phyloP scores from a whole-genome alignment of 2,329 filamentous ascomycete species.

The Paracorniculantispora psalliotae region DNA sequence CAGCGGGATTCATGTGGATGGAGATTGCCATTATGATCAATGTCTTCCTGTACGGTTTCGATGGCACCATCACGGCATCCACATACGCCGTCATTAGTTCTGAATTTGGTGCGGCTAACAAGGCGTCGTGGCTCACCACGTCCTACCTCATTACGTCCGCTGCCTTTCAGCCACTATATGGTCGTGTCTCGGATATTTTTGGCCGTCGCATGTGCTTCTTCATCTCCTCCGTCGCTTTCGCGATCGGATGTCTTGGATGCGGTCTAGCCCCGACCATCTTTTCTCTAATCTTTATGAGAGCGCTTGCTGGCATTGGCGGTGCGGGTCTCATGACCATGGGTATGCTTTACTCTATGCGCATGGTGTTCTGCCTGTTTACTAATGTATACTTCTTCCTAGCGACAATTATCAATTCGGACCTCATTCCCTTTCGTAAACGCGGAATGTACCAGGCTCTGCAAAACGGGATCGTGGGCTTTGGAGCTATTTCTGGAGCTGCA shows the following conservation, averaged over 20 bases:
- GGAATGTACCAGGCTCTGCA: constrained; percentile 59
- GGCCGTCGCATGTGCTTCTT: constrained; percentile 61
- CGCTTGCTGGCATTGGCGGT: constrained; percentile 63
- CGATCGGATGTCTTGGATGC: constrained; percentile 60
- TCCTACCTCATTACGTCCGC: constrained; percentile 68
- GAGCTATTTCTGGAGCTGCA: constrained; percentile 57
- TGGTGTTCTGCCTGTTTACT: background rate
- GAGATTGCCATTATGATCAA: constrained; percentile 59
- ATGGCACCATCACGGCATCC: constrained; percentile 68
- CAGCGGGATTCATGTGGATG: constrained; percentile 51
- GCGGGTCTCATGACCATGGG: constrained; percentile 67
- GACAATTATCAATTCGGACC: constrained; percentile 55
- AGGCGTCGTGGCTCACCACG: constrained; percentile 70
- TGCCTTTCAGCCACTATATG: constrained; percentile 67
- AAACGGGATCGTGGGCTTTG: constrained; percentile 58
- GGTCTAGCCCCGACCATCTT: constrained; percentile 54
- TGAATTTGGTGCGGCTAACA: constrained; percentile 67
- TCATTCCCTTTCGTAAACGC: constrained; percentile 52
- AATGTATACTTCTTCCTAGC: constrained; percentile 10
- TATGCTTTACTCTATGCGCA: constrained; percentile 25
- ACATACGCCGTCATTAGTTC: constrained; percentile 71
- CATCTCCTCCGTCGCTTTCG: constrained; percentile 57
- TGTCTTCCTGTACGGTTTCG: constrained; percentile 63
- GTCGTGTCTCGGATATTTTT: constrained; percentile 65
- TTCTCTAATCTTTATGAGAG: constrained; percentile 59